These are phyloP conservation scores for Mucor velutinosus DNA, from an alignment of 371 early-diverging fungal species.

Conservation along the genomic window DNA sequence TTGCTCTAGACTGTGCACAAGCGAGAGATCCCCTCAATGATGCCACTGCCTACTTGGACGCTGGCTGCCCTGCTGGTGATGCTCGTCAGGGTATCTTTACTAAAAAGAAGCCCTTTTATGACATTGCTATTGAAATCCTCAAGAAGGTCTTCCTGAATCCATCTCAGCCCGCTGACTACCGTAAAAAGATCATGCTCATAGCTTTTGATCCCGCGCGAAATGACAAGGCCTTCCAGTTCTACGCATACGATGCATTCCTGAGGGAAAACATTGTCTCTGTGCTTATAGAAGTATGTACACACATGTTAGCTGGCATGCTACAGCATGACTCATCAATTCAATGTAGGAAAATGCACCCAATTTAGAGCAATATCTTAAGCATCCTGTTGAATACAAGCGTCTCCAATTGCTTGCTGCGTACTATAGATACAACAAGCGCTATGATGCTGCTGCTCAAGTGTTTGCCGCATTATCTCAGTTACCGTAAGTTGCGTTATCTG, in stretches of 20 bases:
- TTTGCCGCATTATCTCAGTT: slow-evolving; percentile 19
- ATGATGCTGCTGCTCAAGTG: slow-evolving; percentile 34
- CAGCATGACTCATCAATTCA: background rate
- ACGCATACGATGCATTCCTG: slow-evolving; percentile 35
- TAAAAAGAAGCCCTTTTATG: slow-evolving; percentile 60
- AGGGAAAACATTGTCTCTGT: slow-evolving; percentile 16
- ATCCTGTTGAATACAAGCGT: slow-evolving; percentile 28
- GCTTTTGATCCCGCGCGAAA: slow-evolving; percentile 18
- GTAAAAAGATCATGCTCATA: background rate
- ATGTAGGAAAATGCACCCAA: slow-evolving; percentile 15
- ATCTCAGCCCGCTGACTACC: background rate
- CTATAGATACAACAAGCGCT: slow-evolving; percentile 27
- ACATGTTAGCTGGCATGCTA: background rate
- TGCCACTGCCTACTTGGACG: slow-evolving; percentile 43
- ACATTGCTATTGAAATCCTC: slow-evolving; percentile 48
- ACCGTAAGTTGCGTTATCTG: slow-evolving; percentile 21
- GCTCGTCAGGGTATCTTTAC: slow-evolving; percentile 30
- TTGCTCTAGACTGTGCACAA: slow-evolving; percentile 69
- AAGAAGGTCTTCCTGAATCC: background rate
- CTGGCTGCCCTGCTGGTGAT: slow-evolving; percentile 41
- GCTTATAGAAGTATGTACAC: slow-evolving; percentile 27
- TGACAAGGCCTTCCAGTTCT: slow-evolving; percentile 32
- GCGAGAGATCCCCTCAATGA: slow-evolving; percentile 63
- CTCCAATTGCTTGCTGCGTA: slow-evolving; percentile 31
- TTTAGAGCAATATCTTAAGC: slow-evolving; percentile 31